Evolutionary conservation across 2,329 filamentous ascomycete genomes (phyloP).

Genomic region (Emergomyces africanus): DNA sequence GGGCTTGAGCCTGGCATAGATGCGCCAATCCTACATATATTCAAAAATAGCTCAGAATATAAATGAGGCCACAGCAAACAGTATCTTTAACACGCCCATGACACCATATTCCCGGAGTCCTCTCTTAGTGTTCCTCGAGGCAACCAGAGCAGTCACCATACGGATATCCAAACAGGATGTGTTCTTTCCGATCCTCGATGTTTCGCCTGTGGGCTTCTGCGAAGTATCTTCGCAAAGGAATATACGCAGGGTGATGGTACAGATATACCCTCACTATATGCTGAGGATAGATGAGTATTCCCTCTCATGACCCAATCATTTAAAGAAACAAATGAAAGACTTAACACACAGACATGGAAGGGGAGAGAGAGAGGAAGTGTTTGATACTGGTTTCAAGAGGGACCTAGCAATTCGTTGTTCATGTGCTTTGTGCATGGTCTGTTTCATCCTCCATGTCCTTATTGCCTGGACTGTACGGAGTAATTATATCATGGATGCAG

Average conservation of each 20-base stretch:
- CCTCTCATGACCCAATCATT: too few relatives aligned
- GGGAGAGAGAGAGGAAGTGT: neutral
- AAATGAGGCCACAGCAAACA: neutral
- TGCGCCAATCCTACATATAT: neutral
- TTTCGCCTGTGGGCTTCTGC: neutral
- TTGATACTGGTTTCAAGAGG: neutral
- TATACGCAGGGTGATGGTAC: neutral
- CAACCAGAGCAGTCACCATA: neutral
- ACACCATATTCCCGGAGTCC: too few relatives aligned
- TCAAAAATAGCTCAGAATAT: neutral
- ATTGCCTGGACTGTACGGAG: too few relatives aligned
- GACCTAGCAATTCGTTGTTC: too few relatives aligned
- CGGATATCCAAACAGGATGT: neutral
- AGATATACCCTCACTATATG: constrained; percentile 1
- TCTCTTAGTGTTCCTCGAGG: neutral
- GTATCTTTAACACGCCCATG: neutral
- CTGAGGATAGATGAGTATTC: neutral
- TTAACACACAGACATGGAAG: neutral
- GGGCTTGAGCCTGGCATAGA: neutral
- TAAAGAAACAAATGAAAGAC: neutral
- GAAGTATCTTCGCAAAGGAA: neutral
- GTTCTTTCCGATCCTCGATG: neutral
- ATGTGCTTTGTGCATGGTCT: too few relatives aligned
- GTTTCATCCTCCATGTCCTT: too few relatives aligned
- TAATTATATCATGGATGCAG: too few relatives aligned